phyloP scores from a whole-genome alignment of 768 basidiomycete species.

The Suillus variegatus region DNA sequence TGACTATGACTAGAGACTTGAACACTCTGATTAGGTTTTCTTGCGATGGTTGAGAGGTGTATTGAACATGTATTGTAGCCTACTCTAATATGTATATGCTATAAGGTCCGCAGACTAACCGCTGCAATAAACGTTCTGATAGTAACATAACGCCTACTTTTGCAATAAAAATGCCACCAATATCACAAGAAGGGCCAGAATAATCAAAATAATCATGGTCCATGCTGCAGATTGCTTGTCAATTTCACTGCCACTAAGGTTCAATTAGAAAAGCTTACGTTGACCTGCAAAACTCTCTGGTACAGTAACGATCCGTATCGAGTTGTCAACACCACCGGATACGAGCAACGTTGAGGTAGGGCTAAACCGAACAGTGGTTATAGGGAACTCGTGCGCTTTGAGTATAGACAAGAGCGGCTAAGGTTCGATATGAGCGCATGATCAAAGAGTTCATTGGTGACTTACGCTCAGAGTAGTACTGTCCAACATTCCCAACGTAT shows the following conservation, averaged over 20 bases:
- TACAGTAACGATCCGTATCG: slow-evolving; percentile 76
- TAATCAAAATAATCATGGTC: slow-evolving; percentile 38
- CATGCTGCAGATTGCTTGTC: slow-evolving; percentile 33
- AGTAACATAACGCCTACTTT: slow-evolving; percentile 15
- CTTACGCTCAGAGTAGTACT: slow-evolving; percentile 74
- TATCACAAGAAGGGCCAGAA: slow-evolving; percentile 44
- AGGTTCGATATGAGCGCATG: slow-evolving; percentile 3
- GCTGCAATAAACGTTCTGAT: not conserved
- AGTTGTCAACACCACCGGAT: slow-evolving; percentile 90
- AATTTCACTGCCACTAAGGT: slow-evolving; percentile 10
- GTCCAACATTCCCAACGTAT: slow-evolving; percentile 83
- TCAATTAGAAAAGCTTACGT: slow-evolving; percentile 45
- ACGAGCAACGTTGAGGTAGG: slow-evolving; percentile 78
- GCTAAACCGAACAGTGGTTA: slow-evolving; percentile 88
- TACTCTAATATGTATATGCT: slow-evolving; percentile 33
- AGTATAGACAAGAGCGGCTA: slow-evolving; percentile 88
- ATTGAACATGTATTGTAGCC: slow-evolving; percentile 15
- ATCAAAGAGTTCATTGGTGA: not conserved
- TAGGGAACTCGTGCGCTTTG: slow-evolving; percentile 93
- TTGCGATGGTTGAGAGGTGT: not conserved
- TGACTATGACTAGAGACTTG: slow-evolving; percentile 65
- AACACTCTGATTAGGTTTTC: not conserved
- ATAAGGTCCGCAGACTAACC: slow-evolving; percentile 1
- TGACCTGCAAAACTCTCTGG: slow-evolving; percentile 54
- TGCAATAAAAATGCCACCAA: slow-evolving; percentile 45